phyloP scores from a whole-genome alignment of 345 rosid species.

The Aurinia saxatilis region DNA sequence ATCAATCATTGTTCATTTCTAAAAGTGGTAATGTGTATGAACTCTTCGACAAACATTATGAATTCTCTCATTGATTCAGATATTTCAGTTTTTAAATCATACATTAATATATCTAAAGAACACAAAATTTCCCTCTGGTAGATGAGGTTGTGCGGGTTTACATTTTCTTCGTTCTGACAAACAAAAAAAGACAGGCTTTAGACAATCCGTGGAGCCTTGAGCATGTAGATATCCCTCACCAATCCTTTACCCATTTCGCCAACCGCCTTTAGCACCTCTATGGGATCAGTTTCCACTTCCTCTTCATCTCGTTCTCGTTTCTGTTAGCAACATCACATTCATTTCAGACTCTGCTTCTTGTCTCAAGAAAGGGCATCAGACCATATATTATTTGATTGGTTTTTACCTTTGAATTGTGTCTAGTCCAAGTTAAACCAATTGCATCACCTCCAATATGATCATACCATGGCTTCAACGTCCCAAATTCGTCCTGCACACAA shows the following conservation, averaged over 20 bases:
- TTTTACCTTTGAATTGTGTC: conserved; percentile 52
- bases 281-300: conserved; percentile 36
- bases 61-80: neutral
- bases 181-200: neutral
- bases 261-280: conserved; percentile 42
- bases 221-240: conserved; percentile 54
- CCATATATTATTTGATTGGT: neutral
- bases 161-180: no score
- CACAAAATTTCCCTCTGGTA: neutral
- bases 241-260: conserved; percentile 85
- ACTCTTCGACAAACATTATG: neutral
- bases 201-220: conserved; percentile 49
- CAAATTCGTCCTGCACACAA: conserved; percentile 48
- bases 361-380: neutral
- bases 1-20: no score
- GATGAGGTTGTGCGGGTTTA: no score
- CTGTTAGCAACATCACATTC: conserved; percentile 31
- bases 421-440: conserved; percentile 76
- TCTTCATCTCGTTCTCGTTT: conserved; percentile 58
- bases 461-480: conserved; percentile 65
- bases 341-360: neutral
- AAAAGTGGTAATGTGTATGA: no score
- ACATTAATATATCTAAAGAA: neutral
- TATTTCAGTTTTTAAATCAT: neutral
- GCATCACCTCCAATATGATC: conserved; percentile 86